phyloP scores from a whole-genome alignment of 1,284 basidiomycete species.

The Kalmanozyma brasiliensis region DNA sequence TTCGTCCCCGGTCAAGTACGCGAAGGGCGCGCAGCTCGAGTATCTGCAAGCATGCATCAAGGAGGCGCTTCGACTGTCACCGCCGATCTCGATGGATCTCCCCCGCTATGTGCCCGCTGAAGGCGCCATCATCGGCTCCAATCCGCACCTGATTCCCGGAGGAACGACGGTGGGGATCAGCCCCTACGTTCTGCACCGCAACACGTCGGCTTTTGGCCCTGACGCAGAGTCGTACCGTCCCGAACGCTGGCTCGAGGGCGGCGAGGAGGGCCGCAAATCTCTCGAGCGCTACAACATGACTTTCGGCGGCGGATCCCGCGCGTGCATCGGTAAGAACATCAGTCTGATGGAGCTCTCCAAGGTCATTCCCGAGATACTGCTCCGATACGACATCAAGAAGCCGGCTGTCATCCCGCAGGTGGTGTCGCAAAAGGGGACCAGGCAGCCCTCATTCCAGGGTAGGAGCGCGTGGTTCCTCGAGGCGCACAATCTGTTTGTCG shows the following conservation, averaged over 20 bases:
- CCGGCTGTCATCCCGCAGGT: constrained; percentile 9
- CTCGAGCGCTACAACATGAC: constrained; percentile 51
- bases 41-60: constrained; percentile 66
- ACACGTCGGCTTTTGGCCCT: constrained; percentile 48
- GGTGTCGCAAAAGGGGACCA: not conserved
- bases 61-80: constrained; percentile 64
- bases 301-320: constrained; percentile 54
- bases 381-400: constrained; percentile 49
- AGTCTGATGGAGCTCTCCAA: constrained; percentile 63
- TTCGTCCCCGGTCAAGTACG: constrained; percentile 53
- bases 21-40: constrained; percentile 48
- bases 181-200: constrained; percentile 60
- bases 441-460: constrained; percentile 31
- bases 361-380: constrained; percentile 55
- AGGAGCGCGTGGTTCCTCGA: constrained; percentile 47
- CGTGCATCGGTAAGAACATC: constrained; percentile 63
- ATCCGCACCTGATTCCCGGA: constrained; percentile 41
- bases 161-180: constrained; percentile 61
- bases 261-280: constrained; percentile 41
- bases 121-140: constrained; percentile 54
- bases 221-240: constrained; percentile 57
- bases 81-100: constrained; percentile 63
- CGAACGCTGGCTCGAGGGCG: constrained; percentile 59
- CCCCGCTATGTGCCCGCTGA: constrained; percentile 60
- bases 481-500: constrained; percentile 43